Evolutionary conservation across 2,329 filamentous ascomycete genomes (phyloP), one percentile per base, ranked within the genome.

Genomic region (Neonectria faginata): DNA sequence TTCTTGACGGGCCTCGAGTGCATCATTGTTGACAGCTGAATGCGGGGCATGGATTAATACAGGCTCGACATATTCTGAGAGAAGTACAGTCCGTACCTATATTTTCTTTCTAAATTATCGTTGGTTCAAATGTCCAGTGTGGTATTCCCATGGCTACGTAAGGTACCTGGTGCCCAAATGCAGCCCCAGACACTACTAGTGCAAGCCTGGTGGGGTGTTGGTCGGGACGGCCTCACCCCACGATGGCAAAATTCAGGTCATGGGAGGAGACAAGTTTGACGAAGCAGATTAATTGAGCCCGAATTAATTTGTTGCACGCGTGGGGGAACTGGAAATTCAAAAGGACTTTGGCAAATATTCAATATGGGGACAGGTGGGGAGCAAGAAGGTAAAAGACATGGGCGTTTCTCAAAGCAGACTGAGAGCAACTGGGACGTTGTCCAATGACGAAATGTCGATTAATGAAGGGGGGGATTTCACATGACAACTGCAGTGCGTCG

Each of bases 401-500:
- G 18, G 20, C 5, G 10, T 12, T 12, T 12, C 9, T 33, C 16
- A 31, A 16, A n/a, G 25, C 25, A 53, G 25, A 29, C 44, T 44
- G 14, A 3, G 14, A 16, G 36, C 36, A 39, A 12, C 36, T 29
- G 45, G 11, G 39, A 22, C 47, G 59, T 62, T 55, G 45, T 45
- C 64, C 62, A 66, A 71, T 70, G 51, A 64, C 48, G 29, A 57
- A 62, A 57, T 31, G 6, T 59, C 9, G 31, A 58, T 62, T 31
- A 9, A n/a, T n/a, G 36, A 47, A 59, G 31, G 48, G 47, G 56
- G 50, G 29, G 65, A 54, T 67, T 70, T 70, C 64, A 70, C 57
- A 71, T 70, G 60, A 68, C 52, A 51, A 50, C 29, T 42, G 18
- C 33, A 11, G 25, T 50, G 25, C 55, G 31, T 33, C 12, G 36